A percentile compares a stretch with the other conserved stretches of the same genome.
These are phyloP conservation scores for Epichloe aotearoae DNA, from an alignment of 2,329 filamentous ascomycete species.

Conservation along the genomic window DNA sequence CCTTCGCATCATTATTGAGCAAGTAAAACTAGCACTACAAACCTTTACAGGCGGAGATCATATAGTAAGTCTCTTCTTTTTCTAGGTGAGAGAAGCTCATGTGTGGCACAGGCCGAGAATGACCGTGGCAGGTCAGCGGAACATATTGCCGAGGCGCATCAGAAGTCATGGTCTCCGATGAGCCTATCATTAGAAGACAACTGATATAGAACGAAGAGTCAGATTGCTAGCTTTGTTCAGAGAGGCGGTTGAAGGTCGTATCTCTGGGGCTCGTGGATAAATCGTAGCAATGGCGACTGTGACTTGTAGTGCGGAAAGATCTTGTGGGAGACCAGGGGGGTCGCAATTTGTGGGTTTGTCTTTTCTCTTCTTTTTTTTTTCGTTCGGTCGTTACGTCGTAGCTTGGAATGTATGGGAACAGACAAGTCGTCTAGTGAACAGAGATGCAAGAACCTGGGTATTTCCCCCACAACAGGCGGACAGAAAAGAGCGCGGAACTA, in stretches of 20 bases:
- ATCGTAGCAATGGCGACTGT: not conserved
- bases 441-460: not conserved
- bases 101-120: conserved; percentile 84
- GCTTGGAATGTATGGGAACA: not conserved
- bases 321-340: not conserved
- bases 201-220: not conserved
- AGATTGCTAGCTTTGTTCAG: not conserved
- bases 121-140: conserved; percentile 85
- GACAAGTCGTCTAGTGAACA: not conserved
- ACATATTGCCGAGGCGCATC: conserved; percentile 49
- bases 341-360: not conserved
- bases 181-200: not conserved
- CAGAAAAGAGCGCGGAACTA: not conserved
- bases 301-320: not conserved
- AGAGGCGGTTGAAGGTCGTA: not conserved
- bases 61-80: conserved; percentile 74
- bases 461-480: conserved; percentile 1
- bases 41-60: conserved; percentile 92
- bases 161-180: conserved; percentile 17
- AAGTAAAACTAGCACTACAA: conserved; percentile 8
- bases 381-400: conserved; percentile 2
- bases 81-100: conserved; percentile 77
- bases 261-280: not conserved
- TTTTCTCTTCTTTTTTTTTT: not conserved
- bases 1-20: conserved; percentile 13